Base-by-base conservation (phyloP, 2,329 filamentous ascomycete genomes). In the Colletotrichum coccodes region DNA sequence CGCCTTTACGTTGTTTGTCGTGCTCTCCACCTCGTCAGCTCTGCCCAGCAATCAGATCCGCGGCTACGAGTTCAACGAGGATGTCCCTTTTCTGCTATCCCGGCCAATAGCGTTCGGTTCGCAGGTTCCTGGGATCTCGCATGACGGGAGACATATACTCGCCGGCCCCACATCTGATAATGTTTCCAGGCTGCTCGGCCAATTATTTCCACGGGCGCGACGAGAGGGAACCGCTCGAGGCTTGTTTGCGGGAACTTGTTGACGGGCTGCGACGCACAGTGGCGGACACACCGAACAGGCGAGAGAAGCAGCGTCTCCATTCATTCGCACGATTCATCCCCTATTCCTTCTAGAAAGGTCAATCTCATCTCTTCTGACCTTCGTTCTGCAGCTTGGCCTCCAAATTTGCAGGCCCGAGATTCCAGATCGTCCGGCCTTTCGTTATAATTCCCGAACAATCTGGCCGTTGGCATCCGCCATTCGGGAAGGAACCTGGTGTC, bases 391-490 rank as follows among this genome's bases (percentile, higher is more conserved):
- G n/a, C 50, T 46, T 12, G 21, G 21, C n/a, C 23, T 7, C 23
- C 32, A 38, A 38, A 23, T 18, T 9, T 36, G 34, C 52, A 54
- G 52, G 52, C 14, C 21, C 32, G 7, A 3, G 11, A 6, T 26
- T 14, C n/a, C 49, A 38, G 61, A 69, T 69, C 61, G 61, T 26
- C 40, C 61, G 61, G 21, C 40, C 38, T 59, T 42, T 47, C 16
- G 49, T 66, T 23, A 56, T 60, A 60, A 69, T 69, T 56, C 60
- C 61, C 61, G 66, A 64, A 18, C n/a, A 36, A 49, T 60, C 61
- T 42, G 23, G 40, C 49, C 38, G 28, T 11, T 7, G 16, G 18
- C 30, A 34, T 52, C 49, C 49, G 28, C 8, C 46, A 16, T 16
- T 26, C 21, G 16, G 26, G 26, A n/a, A 50, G 16, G 23, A 5